Evolutionary conservation across 2,329 filamentous ascomycete species (phyloP).

Genomic region (Fusarium albidum): DNA sequence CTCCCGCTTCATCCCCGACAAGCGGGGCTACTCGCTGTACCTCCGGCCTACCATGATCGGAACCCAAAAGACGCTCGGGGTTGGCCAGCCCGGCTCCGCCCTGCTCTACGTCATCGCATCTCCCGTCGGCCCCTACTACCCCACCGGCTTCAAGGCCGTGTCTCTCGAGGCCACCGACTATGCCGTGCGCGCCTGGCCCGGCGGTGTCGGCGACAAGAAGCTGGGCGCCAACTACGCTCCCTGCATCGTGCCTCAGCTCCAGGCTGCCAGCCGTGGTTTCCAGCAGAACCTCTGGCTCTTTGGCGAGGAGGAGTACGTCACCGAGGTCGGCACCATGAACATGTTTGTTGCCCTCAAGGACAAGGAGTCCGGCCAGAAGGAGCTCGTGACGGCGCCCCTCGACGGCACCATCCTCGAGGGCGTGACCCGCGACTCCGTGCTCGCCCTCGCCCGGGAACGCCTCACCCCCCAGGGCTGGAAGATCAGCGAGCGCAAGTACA

Average conservation of each 20-base stretch:
- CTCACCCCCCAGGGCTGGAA: conserved; percentile 88
- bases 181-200: conserved; percentile 96
- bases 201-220: conserved; percentile 98
- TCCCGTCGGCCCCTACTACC: conserved; percentile 97
- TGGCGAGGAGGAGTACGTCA: conserved; percentile 93
- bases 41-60: conserved; percentile 97
- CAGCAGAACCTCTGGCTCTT: conserved; percentile 99
- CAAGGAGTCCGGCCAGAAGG: conserved; percentile 87
- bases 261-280: conserved; percentile 90
- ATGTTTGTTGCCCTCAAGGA: conserved; percentile 88
- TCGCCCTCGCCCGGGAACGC: conserved; percentile 85
- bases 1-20: conserved; percentile 86
- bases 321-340: conserved; percentile 99
- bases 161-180: conserved; percentile 96
- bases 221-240: conserved; percentile 99
- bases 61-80: conserved; percentile 92
- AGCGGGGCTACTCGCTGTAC: conserved; percentile 92
- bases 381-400: conserved; percentile 92
- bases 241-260: conserved; percentile 94
- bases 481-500: conserved; percentile 88
- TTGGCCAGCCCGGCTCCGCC: conserved; percentile 89
- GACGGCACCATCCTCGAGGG: conserved; percentile 97
- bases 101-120: conserved; percentile 95
- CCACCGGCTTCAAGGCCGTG: conserved; percentile 97
- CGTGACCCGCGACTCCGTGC: conserved; percentile 90